These are phyloP conservation scores for Scortechinia acanthostroma DNA, from an alignment of 2,329 filamentous ascomycete species.

Conservation along the genomic window DNA sequence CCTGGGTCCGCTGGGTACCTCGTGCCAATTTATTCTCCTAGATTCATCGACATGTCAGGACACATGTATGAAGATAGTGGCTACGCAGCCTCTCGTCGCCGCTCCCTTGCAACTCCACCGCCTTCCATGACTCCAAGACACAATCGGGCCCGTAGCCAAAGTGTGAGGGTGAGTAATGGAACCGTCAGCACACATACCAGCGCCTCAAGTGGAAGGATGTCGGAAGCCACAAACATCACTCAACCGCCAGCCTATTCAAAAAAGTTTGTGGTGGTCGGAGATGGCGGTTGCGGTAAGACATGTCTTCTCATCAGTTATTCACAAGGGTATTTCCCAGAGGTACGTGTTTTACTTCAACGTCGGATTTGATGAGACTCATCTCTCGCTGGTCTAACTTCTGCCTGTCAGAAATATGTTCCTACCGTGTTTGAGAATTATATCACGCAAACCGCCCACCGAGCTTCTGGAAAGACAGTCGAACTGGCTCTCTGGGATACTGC, in stretches of 20 bases:
- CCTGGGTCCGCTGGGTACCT: no score
- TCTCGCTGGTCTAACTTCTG: neutral
- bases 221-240: constrained; percentile 76
- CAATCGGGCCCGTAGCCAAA: constrained; percentile 35
- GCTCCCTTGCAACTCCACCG: neutral
- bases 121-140: neutral
- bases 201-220: constrained; percentile 67
- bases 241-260: constrained; percentile 92
- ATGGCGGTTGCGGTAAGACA: constrained; percentile 97
- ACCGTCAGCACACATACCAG: constrained; percentile 82
- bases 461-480: constrained; percentile 88
- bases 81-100: neutral
- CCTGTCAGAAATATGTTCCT: constrained; percentile 87
- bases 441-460: constrained; percentile 83
- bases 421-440: constrained; percentile 99
- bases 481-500: constrained; percentile 97
- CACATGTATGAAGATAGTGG: neutral
- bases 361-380: no score
- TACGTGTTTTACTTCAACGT: constrained; percentile 30
- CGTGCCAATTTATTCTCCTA: no score
- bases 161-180: constrained; percentile 73
- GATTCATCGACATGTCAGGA: neutral
- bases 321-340: constrained; percentile 97
- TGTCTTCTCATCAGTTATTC: constrained; percentile 98
- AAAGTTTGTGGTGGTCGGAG: constrained; percentile 97